Conservation (phyloP, 2,329 filamentous ascomycete genomes). For the Fusarium falciforme region DNA sequence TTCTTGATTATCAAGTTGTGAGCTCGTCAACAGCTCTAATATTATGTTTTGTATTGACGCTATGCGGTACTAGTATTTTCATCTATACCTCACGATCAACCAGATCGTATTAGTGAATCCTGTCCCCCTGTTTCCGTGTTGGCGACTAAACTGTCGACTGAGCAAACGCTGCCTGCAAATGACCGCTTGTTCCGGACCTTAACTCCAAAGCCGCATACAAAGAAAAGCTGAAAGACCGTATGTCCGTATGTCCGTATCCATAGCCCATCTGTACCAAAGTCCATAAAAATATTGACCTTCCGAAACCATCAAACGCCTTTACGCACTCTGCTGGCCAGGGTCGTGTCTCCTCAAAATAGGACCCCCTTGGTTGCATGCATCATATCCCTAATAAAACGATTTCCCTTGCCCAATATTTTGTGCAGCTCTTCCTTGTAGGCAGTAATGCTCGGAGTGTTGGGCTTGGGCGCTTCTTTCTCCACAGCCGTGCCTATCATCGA, state of each 20-base stretch:
- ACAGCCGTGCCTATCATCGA: not conserved
- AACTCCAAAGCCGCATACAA: conserved; percentile 22
- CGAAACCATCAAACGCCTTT: not conserved
- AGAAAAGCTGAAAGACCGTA: conserved; percentile 6
- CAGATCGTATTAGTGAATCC: conserved; percentile 24
- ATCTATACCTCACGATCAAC: conserved; percentile 21
- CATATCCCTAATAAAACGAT: not conserved
- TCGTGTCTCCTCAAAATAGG: not conserved
- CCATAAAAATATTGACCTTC: not conserved
- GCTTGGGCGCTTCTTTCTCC: not conserved
- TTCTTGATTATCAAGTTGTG: not conserved
- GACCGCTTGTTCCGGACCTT: conserved; percentile 25
- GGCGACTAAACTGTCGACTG: conserved; percentile 6
- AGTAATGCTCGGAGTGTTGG: not conserved
- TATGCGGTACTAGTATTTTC: conserved; percentile 32
- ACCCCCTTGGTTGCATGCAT: not conserved
- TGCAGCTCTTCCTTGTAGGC: not conserved
- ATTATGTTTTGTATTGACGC: conserved; percentile 18
- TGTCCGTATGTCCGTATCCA: conserved; percentile 4
- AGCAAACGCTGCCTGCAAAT: conserved; percentile 27
- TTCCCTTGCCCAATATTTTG: not conserved
- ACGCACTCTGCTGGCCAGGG: not conserved
- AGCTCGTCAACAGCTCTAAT: conserved; percentile 11
- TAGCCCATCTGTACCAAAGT: conserved; percentile 1
- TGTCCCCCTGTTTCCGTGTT: conserved; percentile 14